Conservation (phyloP, 495 filamentous ascomycete genomes). For the Astrothelium subdiscretum region DNA sequence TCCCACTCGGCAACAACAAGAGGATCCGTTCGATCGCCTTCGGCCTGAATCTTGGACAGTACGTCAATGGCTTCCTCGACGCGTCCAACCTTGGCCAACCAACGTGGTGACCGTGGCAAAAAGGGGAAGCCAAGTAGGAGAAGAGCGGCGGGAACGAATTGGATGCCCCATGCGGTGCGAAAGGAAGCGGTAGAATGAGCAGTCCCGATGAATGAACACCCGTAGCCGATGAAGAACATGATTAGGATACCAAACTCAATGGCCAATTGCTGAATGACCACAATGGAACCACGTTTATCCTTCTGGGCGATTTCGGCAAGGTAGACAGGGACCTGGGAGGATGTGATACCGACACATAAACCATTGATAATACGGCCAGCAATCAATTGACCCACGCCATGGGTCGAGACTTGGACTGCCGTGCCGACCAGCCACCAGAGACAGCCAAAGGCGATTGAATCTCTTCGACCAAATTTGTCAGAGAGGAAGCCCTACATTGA, state of each 20-base stretch:
- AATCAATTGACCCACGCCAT: slow-evolving; percentile 51
- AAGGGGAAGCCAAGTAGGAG: slow-evolving; percentile 56
- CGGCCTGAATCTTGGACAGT: slow-evolving; percentile 58
- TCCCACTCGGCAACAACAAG: slow-evolving; percentile 61
- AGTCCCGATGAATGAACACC: slow-evolving; percentile 50
- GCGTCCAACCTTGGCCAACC: slow-evolving; percentile 59
- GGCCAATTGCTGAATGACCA: slow-evolving; percentile 65
- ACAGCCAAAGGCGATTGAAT: slow-evolving; percentile 40
- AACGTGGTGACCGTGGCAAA: slow-evolving; percentile 59
- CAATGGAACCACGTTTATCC: slow-evolving; percentile 54
- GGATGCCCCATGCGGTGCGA: slow-evolving; percentile 61
- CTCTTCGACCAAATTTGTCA: slow-evolving; percentile 53
- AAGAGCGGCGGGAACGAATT: slow-evolving; percentile 54
- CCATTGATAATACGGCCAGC: slow-evolving; percentile 63
- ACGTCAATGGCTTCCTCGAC: slow-evolving; percentile 54
- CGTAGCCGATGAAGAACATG: slow-evolving; percentile 50
- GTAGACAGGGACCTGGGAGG: slow-evolving; percentile 73
- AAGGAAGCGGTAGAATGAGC: slow-evolving; percentile 42
- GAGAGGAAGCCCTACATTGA: slow-evolving; percentile 39
- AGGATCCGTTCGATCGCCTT: slow-evolving; percentile 52
- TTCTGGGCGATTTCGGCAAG: slow-evolving; percentile 61
- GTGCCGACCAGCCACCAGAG: slow-evolving; percentile 62
- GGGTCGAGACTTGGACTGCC: slow-evolving; percentile 50
- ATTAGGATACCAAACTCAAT: slow-evolving; percentile 60
- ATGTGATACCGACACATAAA: slow-evolving; percentile 62